Evolutionary conservation across 208 protist genomes (phyloP), one percentile per base, ranked within the genome.

Genomic region (Leishmania arabica): DNA sequence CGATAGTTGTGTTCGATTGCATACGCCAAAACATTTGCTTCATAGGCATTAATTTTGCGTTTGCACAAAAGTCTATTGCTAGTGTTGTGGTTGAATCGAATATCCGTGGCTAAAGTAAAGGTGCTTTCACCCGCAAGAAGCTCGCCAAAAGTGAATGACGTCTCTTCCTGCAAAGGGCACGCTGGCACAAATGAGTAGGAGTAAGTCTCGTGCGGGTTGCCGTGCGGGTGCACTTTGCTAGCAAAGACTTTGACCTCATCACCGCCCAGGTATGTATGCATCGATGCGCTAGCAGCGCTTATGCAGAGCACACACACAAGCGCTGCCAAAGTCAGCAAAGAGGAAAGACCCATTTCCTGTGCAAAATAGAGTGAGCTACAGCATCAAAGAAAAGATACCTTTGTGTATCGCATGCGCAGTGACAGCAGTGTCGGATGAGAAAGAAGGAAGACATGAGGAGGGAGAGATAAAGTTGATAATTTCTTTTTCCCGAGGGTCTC

Each of bases 171-270:
- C 58, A 64, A 87, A 78, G 2, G 42, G 79, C 98, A 99, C 31
- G 92, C 97, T 2, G 98, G 96, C 3, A 93, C 80, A 1, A 85
- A 84, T 83, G 96, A 92, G 75, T 97, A 99, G 37, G 82, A 34
- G 86, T 99, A 99, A 37, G 97, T 99, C 82, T 99, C 98, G 76
- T 99, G 95, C 0, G 96, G 92, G 82, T 99, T 99, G 79, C 73
- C 80, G 37, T 64, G 58, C 17, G 79, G 66, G 19, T 45, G 81
- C 58, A 84, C 66, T 53, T 81, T 86, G 58, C 74, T 51, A 24
- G 66, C 83, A 70, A 69, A 84, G 34, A 83, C n/a, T 17, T 9
- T 45, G 49, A 87, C 31, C 21, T 80, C 78, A 40, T 82, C 77
- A 11, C 64, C 64, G 21, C 42, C 47, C 1, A 45, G 0, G 31